Base-by-base conservation (phyloP, 257 asterid genomes). In the Fraxinus excelsior region DNA sequence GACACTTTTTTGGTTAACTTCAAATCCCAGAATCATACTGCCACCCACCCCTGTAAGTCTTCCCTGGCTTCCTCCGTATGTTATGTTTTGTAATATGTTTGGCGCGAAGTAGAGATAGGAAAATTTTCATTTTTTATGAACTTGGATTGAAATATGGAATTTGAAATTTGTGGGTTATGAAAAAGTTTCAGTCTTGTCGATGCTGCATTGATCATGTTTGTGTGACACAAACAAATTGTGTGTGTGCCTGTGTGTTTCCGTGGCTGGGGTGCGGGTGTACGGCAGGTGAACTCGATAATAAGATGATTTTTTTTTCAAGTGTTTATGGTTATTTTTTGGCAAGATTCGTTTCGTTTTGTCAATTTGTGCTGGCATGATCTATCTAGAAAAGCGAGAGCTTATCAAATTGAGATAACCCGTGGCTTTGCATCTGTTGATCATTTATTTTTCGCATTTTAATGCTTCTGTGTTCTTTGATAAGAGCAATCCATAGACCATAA, bases 1-100 rank as follows among this genome's bases (percentile, higher is more conserved):
- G 98, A 93, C 70, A 86, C 96, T 74, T 90, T 91, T 79, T 89
- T 90, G 71, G 85, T 85, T 60, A 84, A 85, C 83, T 87, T 88
- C 79, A 93, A 87, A 86, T 81, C 87, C 56, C 94, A 87, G 68
- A 83, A 76, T 66, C 88, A 87, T 72, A 76, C 85, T 64, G 79
- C 87, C 76, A 31, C 79, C 46, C 86, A 86, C 38, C 82, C 81
- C 53, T 77, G 96, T 91, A 73, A 89, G 90, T 81, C 25, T 0
- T 51, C 44, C 77, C 51, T 42, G 51, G 51, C 51, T 42, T 2
- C 16, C 5, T 72, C 53, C 72, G 16, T 69, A 35, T 51, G 7
- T 21, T 42, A 42, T 13, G 4, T 40, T 40, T 40, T 40, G 46
- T 40, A 10, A 9, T 46, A 40, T 25, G 21, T 56, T 72, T 23